Evolutionary conservation across 1,139 yeast species (phyloP).

Genomic region (Geotrichum klebahnii): DNA sequence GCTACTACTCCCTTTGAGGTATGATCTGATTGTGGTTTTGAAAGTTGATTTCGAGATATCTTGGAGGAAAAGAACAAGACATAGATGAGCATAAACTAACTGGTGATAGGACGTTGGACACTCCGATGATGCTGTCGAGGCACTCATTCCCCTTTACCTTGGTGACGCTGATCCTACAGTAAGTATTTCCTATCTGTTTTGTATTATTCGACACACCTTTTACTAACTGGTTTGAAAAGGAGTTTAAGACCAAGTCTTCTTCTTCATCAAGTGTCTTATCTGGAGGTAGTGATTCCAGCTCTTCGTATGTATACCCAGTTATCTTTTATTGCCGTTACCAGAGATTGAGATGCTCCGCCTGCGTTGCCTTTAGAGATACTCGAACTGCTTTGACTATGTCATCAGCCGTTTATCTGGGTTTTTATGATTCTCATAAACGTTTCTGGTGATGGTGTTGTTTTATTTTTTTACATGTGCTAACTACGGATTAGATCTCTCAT

Average conservation of each 20-base stretch:
- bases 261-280: conserved; percentile 17
- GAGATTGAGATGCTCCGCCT: no score
- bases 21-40: no score
- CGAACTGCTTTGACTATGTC: no score
- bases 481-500: conserved; percentile 31
- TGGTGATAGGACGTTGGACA: conserved; percentile 82
- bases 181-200: conserved; percentile 20
- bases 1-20: conserved; percentile 88
- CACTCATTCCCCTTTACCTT: conserved; percentile 60
- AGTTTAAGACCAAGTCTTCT: conserved; percentile 27
- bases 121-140: conserved; percentile 89
- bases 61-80: no score
- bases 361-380: no score
- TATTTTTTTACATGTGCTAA: conserved; percentile 17
- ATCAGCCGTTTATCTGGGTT: no score
- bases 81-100: no score
- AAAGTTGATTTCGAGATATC: no score
- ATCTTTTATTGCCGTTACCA: no score
- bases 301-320: conserved; percentile 19
- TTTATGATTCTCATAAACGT: not conserved
- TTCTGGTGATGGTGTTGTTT: conserved; percentile 11
- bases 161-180: conserved; percentile 57
- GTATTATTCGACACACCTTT: not conserved
- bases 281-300: conserved; percentile 7
- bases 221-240: not conserved